Conservation (phyloP, 1,284 basidiomycete species). For the Tilletia indica region DNA sequence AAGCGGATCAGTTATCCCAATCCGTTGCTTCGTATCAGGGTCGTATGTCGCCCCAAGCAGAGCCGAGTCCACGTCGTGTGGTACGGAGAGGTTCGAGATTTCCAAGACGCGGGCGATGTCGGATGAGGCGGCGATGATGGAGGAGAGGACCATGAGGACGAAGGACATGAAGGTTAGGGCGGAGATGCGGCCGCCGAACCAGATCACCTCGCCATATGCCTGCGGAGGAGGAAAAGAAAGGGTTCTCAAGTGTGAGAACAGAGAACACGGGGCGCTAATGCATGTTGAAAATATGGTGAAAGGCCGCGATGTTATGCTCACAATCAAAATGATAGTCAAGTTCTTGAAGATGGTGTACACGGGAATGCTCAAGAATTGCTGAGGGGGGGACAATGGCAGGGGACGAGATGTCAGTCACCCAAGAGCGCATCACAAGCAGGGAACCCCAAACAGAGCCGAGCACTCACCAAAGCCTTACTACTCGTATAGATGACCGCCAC, state of each 20-base stretch:
- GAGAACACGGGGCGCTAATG: background rate
- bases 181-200: conserved; percentile 90
- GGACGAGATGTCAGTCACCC: no score
- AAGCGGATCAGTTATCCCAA: conserved; percentile 28
- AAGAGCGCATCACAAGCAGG: background rate
- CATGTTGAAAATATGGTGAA: background rate
- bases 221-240: conserved; percentile 43
- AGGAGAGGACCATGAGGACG: conserved; percentile 92
- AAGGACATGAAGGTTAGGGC: conserved; percentile 85
- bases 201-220: conserved; percentile 96
- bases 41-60: conserved; percentile 29
- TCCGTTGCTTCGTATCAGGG: conserved; percentile 21
- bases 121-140: conserved; percentile 90
- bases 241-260: conserved; percentile 11
- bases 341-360: conserved; percentile 91
- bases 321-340: conserved; percentile 95
- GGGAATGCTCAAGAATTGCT: conserved; percentile 59
- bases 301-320: conserved; percentile 56
- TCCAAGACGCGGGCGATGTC: conserved; percentile 69
- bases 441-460: background rate
- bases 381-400: conserved; percentile 61
- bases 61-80: conserved; percentile 45
- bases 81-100: conserved; percentile 36
- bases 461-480: conserved; percentile 81
- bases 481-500: conserved; percentile 97